phyloP scores from a whole-genome alignment of 441 rosid genomes.

The Theobroma grandiflorum region DNA sequence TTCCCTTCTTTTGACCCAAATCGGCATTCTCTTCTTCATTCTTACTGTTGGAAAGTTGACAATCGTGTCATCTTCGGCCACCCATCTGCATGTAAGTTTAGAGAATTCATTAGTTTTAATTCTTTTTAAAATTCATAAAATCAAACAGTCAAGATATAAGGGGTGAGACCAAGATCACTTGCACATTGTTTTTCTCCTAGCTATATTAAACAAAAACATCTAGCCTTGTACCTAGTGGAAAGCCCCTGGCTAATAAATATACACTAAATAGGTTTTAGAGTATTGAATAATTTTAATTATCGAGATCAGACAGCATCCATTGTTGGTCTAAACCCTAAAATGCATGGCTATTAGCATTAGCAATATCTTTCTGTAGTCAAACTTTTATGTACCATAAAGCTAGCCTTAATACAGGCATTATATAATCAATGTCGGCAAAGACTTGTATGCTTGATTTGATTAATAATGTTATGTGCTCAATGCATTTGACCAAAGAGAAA shows the following conservation, averaged over 20 bases:
- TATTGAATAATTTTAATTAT: background rate
- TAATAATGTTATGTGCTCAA: slow-evolving; percentile 17
- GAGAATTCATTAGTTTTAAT: background rate
- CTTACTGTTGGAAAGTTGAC: slow-evolving; percentile 92
- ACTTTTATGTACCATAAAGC: background rate
- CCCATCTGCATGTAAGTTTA: slow-evolving; percentile 63
- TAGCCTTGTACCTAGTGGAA: background rate
- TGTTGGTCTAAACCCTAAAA: slow-evolving; percentile 12
- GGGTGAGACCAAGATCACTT: background rate
- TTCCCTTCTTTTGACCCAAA: slow-evolving; percentile 79
- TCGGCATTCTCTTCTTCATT: slow-evolving; percentile 88
- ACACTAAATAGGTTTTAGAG: background rate
- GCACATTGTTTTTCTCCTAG: background rate
- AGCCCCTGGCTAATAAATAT: background rate
- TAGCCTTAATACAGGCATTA: background rate
- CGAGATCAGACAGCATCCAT: slow-evolving; percentile 13
- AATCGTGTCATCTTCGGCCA: slow-evolving; percentile 77
- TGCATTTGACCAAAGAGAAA: slow-evolving; percentile 14
- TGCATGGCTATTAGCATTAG: background rate
- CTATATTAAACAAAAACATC: background rate
- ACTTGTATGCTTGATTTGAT: slow-evolving; percentile 4
- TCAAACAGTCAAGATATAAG: slow-evolving; percentile 13
- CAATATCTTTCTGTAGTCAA: background rate
- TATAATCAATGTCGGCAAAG: slow-evolving; percentile 15
- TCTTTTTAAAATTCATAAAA: background rate